These are phyloP conservation scores for Biscogniauxia mediterranea DNA, from an alignment of 2,329 filamentous ascomycete species.

Conservation along the genomic window DNA sequence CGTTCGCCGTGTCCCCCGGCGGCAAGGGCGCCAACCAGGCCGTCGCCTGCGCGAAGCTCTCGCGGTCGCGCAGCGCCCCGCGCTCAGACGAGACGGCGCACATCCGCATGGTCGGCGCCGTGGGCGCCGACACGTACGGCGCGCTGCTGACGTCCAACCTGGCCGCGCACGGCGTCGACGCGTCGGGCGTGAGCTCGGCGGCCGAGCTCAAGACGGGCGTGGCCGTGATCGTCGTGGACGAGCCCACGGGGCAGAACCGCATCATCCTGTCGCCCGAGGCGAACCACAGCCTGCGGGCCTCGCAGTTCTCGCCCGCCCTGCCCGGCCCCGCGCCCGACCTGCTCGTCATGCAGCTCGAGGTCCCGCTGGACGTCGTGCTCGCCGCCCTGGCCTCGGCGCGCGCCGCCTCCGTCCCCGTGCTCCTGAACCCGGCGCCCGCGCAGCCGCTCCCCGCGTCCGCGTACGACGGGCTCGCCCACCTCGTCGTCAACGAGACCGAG, in stretches of 20 bases:
- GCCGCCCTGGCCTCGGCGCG: constrained; percentile 55
- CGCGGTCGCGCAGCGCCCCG: constrained; percentile 47
- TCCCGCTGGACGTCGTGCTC: constrained; percentile 64
- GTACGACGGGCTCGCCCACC: constrained; percentile 68
- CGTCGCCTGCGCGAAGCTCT: constrained; percentile 81
- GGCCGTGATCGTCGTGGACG: constrained; percentile 74
- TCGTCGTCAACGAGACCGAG: constrained; percentile 91
- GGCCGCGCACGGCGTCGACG: constrained; percentile 60
- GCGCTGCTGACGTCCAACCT: constrained; percentile 58
- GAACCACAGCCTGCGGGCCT: constrained; percentile 52
- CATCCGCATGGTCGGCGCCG: constrained; percentile 72
- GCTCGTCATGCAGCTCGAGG: constrained; percentile 76
- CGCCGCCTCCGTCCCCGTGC: constrained; percentile 53
- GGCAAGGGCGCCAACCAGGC: constrained; percentile 97
- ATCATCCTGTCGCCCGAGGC: constrained; percentile 73
- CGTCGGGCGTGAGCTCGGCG: constrained; percentile 46
- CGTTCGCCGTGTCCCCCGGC: constrained; percentile 77
- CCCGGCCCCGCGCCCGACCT: constrained; percentile 52
- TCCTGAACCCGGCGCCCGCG: constrained; percentile 86
- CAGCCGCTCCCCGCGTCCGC: constrained; percentile 63
- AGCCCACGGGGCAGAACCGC: constrained; percentile 70
- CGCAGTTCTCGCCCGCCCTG: constrained; percentile 33
- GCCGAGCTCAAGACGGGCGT: constrained; percentile 60
- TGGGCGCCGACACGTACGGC: constrained; percentile 68
- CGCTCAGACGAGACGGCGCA: constrained; percentile 34